Base-by-base conservation (phyloP, 345 rosid genomes). In the Citrus inodora region DNA sequence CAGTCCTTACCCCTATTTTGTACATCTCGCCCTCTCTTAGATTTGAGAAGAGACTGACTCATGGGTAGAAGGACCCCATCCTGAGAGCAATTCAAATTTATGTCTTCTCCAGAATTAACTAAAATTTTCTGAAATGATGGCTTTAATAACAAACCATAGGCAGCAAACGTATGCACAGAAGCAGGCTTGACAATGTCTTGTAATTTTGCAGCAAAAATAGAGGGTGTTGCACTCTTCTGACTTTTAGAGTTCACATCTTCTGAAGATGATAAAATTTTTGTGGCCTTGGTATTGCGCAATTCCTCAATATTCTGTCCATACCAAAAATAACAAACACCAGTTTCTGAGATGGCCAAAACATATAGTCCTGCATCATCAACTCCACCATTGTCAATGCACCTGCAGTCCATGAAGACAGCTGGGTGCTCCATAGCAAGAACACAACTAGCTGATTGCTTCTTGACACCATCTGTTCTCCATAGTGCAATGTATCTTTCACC, bases 351-450 rank as follows among this genome's bases (percentile, higher is more conserved):
- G 9, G 98, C 97, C 80, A 94, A 76, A 72, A 96, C 88, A 71
- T 83, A 88, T 10, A 92, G 79, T 53, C 91, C 91, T 22, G 80
- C 56, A 68, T 82, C 88, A 76, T 85, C 86, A 66, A 76, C 86
- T 80, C 79, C 84, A 65, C 65, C 85, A 68, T 80, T 77, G 19
- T 81, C 79, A 80, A 86, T 81, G 81, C 87, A 77, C 90, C 76
- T 84, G 83, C 93, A 65, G 81, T 96, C 98, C 74, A 96, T 76
- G 17, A 84, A 92, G 64, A 94, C 91, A 35, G 98, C 94, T 78
- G 99, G 98, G 85, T 96, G 92, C 81, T 94, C 99, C 91, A 96
- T 84, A 62, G 99, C 90, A 82, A 96, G 96, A 75, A 91, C 91
- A 87, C 98, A 96, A 84, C 91, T 89, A 77, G 95, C 97, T 28